phyloP scores from a whole-genome alignment of 441 rosid genomes.

The Lepidium campestre region DNA sequence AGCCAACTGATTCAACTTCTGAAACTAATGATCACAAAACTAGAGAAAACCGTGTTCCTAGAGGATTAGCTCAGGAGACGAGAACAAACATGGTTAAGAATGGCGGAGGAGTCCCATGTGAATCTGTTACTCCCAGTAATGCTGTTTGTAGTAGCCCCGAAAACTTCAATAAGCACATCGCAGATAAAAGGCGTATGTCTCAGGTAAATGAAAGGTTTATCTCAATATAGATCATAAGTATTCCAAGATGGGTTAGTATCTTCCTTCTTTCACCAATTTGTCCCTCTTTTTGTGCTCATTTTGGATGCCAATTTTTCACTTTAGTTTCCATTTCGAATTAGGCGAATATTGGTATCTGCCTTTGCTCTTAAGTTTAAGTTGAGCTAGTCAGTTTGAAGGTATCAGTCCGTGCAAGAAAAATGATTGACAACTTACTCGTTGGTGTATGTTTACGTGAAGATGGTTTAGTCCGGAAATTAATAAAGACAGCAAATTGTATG shows the following conservation, averaged over 20 bases:
- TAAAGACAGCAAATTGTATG: neutral
- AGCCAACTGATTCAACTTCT: slow-evolving; percentile 24
- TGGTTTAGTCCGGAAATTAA: neutral
- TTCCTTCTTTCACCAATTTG: neutral
- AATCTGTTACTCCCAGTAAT: slow-evolving; percentile 26
- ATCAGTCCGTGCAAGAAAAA: neutral
- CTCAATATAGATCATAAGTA: neutral
- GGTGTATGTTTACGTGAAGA: neutral
- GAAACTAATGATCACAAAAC: slow-evolving; percentile 27
- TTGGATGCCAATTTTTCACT: neutral
- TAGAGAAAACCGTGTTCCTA: slow-evolving; percentile 26
- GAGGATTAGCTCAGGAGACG: slow-evolving; percentile 29
- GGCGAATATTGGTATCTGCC: neutral
- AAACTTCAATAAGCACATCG: neutral
- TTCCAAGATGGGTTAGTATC: neutral
- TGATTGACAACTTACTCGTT: neutral
- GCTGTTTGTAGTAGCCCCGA: slow-evolving; percentile 25
- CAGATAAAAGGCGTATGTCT: neutral
- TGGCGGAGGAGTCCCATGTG: slow-evolving; percentile 16
- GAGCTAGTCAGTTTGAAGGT: neutral
- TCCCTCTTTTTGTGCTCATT: neutral
- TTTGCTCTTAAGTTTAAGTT: neutral
- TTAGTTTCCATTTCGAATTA: neutral
- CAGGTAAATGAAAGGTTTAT: slow-evolving; percentile 5
- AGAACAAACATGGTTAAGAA: slow-evolving; percentile 18